Percentiles rank a stretch among this genome's conserved stretches.
phyloP scores from a whole-genome alignment of 75 land plant genomes.

The Selaginella moellendorffii region DNA sequence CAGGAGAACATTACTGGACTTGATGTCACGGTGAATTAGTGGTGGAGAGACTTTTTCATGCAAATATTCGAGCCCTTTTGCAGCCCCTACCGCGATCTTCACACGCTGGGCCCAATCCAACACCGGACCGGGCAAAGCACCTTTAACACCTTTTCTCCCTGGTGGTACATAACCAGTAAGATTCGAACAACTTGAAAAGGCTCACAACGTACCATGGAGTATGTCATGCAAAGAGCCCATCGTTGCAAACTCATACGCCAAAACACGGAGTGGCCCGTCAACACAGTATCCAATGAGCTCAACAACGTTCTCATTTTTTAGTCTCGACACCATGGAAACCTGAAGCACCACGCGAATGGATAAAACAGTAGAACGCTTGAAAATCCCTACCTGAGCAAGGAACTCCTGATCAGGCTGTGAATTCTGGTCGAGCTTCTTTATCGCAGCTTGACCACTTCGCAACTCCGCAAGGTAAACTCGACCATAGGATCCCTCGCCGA shows the following conservation, averaged over 20 bases:
- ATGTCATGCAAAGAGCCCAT: constrained; percentile 37
- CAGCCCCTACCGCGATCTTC: constrained; percentile 40
- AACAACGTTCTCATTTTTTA: constrained; percentile 58
- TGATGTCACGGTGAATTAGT: constrained; percentile 15
- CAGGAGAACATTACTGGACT: constrained; percentile 11
- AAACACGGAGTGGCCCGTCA: constrained; percentile 46
- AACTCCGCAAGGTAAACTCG: constrained; percentile 64
- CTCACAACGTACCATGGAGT: constrained; percentile 24
- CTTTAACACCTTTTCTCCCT: constrained; percentile 87
- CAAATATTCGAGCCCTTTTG: constrained; percentile 10
- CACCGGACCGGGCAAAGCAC: constrained; percentile 81
- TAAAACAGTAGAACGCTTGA: no score
- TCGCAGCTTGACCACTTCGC: constrained; percentile 52
- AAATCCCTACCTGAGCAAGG: constrained; percentile 47
- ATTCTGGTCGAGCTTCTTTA: constrained; percentile 72
- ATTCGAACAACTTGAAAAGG: neutral
- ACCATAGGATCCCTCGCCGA: no score
- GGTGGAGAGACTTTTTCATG: constrained; percentile 12
- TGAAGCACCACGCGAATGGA: no score
- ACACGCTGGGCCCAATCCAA: constrained; percentile 73
- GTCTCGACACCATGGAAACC: constrained; percentile 60
- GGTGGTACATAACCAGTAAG: neutral
- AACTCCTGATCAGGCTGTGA: constrained; percentile 71
- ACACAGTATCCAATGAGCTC: constrained; percentile 73
- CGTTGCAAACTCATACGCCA: constrained; percentile 28